Evolutionary conservation across 306 rosid genomes (phyloP).

Genomic region (Alnus glutinosa): DNA sequence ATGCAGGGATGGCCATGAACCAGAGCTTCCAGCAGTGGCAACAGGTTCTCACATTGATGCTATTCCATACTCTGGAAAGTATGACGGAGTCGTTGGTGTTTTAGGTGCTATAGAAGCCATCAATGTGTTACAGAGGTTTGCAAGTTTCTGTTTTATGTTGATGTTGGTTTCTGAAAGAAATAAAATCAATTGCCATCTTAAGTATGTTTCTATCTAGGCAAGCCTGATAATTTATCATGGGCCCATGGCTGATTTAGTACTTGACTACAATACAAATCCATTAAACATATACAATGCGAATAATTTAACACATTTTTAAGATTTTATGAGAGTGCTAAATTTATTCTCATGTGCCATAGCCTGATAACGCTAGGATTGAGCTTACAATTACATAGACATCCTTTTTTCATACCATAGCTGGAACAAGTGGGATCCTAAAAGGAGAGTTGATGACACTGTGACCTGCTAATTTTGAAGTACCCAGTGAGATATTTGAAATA

Average conservation of each 20-base stretch:
- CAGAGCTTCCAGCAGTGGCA: constrained; percentile 81
- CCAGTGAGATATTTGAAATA: background rate
- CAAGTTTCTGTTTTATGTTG: constrained; percentile 22
- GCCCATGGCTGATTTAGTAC: background rate
- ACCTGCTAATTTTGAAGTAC: constrained; percentile 13
- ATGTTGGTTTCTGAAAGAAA: constrained; percentile 6
- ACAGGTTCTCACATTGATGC: constrained; percentile 98
- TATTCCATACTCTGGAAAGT: constrained; percentile 94
- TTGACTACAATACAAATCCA: background rate
- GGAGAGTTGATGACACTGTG: constrained; percentile 5
- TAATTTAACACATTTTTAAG: background rate
- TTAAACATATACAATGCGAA: background rate
- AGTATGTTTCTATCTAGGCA: constrained; percentile 10
- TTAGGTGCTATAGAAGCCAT: constrained; percentile 98
- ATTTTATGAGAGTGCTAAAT: background rate
- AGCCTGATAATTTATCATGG: constrained; percentile 10
- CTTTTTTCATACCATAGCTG: constrained; percentile 3
- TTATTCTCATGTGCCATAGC: constrained; percentile 4
- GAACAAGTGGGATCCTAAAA: constrained; percentile 9
- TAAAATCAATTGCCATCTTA: constrained; percentile 15
- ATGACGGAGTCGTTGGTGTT: constrained; percentile 96
- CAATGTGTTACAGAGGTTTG: constrained; percentile 76
- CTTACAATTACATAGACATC: constrained; percentile 5
- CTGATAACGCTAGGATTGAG: background rate
- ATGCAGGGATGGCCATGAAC: constrained; percentile 74